These are phyloP conservation scores for Salix koriyanagi DNA, from an alignment of 345 rosid genomes.

Conservation along the genomic window DNA sequence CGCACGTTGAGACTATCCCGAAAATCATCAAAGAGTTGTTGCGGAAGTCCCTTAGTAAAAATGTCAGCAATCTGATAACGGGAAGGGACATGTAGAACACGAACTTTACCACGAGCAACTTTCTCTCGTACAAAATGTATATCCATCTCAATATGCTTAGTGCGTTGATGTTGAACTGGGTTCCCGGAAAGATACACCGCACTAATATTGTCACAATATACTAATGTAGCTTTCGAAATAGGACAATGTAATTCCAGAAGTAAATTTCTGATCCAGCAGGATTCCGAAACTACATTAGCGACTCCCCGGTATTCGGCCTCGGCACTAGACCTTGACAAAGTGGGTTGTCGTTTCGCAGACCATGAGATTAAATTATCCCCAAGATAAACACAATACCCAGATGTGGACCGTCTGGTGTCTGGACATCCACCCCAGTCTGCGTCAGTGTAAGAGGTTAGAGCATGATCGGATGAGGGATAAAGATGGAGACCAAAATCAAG, in stretches of 20 bases:
- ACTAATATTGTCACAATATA: background rate
- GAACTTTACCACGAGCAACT: background rate
- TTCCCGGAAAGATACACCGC: background rate
- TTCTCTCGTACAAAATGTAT: slow-evolving; percentile 1
- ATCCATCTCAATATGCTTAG: slow-evolving; percentile 8
- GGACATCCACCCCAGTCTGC: slow-evolving; percentile 4
- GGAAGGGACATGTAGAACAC: background rate
- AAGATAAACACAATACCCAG: background rate
- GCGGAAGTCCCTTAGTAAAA: background rate
- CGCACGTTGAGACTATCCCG: background rate
- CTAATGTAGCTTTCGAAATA: background rate
- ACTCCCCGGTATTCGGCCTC: background rate
- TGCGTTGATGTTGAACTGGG: background rate
- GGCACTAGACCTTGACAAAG: background rate
- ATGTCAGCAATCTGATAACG: background rate
- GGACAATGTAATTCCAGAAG: background rate
- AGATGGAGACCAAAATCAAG: background rate
- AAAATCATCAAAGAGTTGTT: background rate
- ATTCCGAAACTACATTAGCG: background rate
- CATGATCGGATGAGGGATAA: background rate
- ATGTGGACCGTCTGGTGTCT: background rate
- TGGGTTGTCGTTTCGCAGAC: background rate
- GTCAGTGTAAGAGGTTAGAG: background rate
- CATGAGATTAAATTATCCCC: background rate
- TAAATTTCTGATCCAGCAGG: background rate